Evolutionary conservation across 2,329 filamentous ascomycete genomes (phyloP), one percentile per base, ranked within the genome.

Genomic region (Aspergillus luchuensis): DNA sequence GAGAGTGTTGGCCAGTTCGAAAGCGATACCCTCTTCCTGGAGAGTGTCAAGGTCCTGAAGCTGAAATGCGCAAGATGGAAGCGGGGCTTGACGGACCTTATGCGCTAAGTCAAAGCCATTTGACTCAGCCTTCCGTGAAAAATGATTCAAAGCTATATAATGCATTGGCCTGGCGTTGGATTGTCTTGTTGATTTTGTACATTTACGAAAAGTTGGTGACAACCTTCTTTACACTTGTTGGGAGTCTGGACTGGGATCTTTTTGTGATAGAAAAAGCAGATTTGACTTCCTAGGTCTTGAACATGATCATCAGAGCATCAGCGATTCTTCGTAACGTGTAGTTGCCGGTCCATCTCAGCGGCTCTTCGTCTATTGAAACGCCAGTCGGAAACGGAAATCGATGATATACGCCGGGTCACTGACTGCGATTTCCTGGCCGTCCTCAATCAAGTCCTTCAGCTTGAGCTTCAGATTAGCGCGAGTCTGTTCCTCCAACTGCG

Each of bases 1-100:
- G 95, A 99, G 82, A 97, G 93, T 81, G 89, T 92, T 0, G 96
- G 95, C 5, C 95, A 99, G 80, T 96, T 92, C 82, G 89, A 95
- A 61, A 97, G 92, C 73, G 94, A 98, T 71, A 89, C 92, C 78
- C 83, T 99, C 66, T 98, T 99, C 81, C 78, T 99, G 59, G 92
- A 98, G 79, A 88, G 91, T 28, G 85, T 99, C 54, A 90, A 89
- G 79, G 82, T 92, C 68, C 80, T 99, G 64, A 97, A 93, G 81
- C 82, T 86, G 70, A 98, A 98, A 82, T 95, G 91, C 67, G 73
- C 72, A 55, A 75, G 75, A 47, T 73, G 81, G 69, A 80, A 82
- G 71, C 71, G 77, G 54, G 76, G 77, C 54, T 66, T 82, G 67
- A 74, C 72, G 49, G 77, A 79, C 67, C 69, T 81, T 60, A 74